phyloP scores from a whole-genome alignment of 2,329 filamentous ascomycete genomes.

The Geosmithia putterillii region DNA sequence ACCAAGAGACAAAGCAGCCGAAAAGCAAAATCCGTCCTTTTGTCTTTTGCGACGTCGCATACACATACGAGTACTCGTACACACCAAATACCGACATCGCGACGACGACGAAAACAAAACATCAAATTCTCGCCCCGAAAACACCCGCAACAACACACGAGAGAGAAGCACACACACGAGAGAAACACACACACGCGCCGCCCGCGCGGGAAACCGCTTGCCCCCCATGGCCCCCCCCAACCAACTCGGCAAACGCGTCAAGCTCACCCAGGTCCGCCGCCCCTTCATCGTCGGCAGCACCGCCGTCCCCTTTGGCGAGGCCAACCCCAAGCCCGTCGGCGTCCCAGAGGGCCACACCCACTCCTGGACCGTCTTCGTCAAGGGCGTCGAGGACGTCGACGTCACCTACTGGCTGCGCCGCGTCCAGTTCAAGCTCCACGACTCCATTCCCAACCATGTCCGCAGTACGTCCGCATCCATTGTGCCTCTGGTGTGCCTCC shows the following conservation, averaged over 20 bases:
- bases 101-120: no score
- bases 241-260: conserved; percentile 48
- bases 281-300: conserved; percentile 69
- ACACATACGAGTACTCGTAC: no score
- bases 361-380: conserved; percentile 91
- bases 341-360: conserved; percentile 89
- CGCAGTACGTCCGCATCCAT: conserved; percentile 45
- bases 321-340: conserved; percentile 64
- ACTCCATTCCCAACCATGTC: conserved; percentile 86
- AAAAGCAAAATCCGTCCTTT: no score
- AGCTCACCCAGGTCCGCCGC: conserved; percentile 50
- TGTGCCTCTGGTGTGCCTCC: conserved; percentile 1
- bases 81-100: no score
- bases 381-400: conserved; percentile 77
- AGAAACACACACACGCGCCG: neutral
- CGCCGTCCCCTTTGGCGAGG: conserved; percentile 66
- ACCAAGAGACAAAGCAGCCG: no score
- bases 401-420: conserved; percentile 93
- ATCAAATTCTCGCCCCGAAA: no score
- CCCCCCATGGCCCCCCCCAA: conserved; percentile 45
- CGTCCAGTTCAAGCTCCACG: conserved; percentile 96
- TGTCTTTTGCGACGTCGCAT: no score
- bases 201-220: no score
- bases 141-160: no score
- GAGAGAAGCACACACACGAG: neutral